Percentiles rank a stretch among this genome's conserved stretches.
These are phyloP conservation scores for Penicillium hordei DNA, from an alignment of 2,329 filamentous ascomycete species.

Conservation along the genomic window DNA sequence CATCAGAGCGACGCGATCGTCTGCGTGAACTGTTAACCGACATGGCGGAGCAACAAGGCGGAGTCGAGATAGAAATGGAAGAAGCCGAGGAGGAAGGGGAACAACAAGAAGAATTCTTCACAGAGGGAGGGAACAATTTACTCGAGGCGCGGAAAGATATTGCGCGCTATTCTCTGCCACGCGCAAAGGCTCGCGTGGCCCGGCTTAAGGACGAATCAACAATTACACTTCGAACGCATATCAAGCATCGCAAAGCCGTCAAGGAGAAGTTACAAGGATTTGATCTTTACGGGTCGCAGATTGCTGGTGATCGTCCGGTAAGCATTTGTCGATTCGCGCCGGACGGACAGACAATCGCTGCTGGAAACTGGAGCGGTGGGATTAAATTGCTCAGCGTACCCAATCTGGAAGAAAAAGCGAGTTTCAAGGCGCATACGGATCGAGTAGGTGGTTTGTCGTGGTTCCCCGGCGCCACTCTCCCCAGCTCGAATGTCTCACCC, in stretches of 20 bases:
- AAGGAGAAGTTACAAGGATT: constrained; percentile 80
- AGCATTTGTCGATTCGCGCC: constrained; percentile 91
- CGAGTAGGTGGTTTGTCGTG: constrained; percentile 88
- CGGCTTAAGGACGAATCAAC: constrained; percentile 77
- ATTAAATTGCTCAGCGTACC: constrained; percentile 85
- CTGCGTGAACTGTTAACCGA: constrained; percentile 77
- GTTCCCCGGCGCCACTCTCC: constrained; percentile 78
- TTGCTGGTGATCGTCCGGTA: constrained; percentile 83
- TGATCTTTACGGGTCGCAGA: constrained; percentile 91
- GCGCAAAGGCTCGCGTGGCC: constrained; percentile 72
- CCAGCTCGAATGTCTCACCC: constrained; percentile 67
- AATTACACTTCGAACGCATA: constrained; percentile 83
- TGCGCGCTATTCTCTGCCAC: constrained; percentile 77
- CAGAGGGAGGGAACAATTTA: constrained; percentile 72
- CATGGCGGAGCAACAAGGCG: constrained; percentile 63
- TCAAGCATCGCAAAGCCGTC: constrained; percentile 85
- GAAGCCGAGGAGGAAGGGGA: constrained; percentile 63
- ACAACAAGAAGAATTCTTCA: constrained; percentile 93
- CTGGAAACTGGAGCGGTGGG: constrained; percentile 89
- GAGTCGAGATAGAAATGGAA: constrained; percentile 52
- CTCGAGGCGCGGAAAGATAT: constrained; percentile 75
- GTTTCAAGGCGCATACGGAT: constrained; percentile 79
- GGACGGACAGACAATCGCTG: constrained; percentile 76
- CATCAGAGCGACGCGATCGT: constrained; percentile 80
- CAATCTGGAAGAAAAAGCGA: constrained; percentile 72